These are phyloP conservation scores for Curvularia spicifera DNA, from an alignment of 2,329 filamentous ascomycete genomes.

Conservation along the genomic window DNA sequence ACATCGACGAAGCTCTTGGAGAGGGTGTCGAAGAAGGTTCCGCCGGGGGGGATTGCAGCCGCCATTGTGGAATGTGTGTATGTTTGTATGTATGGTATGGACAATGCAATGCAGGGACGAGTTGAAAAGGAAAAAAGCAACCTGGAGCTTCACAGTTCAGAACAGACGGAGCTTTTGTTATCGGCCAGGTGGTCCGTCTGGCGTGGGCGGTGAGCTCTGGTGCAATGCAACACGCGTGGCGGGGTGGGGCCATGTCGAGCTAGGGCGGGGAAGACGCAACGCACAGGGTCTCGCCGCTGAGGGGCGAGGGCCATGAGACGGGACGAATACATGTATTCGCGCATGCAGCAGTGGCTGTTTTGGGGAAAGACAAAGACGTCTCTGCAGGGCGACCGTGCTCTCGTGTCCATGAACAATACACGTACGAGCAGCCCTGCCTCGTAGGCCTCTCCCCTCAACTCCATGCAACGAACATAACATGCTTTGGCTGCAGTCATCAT, in stretches of 20 bases:
- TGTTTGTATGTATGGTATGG: background rate
- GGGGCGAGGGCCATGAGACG: background rate
- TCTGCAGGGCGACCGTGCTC: background rate
- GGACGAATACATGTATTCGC: background rate
- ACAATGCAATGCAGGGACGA: background rate
- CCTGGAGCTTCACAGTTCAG: background rate
- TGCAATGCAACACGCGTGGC: constrained; percentile 23
- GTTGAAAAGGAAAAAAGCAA: background rate
- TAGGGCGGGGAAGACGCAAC: constrained; percentile 31
- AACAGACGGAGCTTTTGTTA: constrained; percentile 7
- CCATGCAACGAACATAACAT: constrained; percentile 4
- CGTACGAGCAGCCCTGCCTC: background rate
- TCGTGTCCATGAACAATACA: background rate
- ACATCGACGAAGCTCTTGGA: constrained; percentile 86
- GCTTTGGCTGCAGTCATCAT: constrained; percentile 39
- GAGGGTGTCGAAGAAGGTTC: constrained; percentile 85
- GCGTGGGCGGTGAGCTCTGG: constrained; percentile 25
- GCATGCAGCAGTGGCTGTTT: background rate
- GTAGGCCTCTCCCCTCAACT: background rate
- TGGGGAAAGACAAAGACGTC: background rate
- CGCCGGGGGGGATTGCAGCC: constrained; percentile 59
- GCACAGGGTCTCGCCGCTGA: constrained; percentile 22
- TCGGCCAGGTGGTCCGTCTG: constrained; percentile 21
- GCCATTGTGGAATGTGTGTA: constrained; percentile 33
- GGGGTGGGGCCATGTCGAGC: constrained; percentile 14